A percentile compares a stretch with the other conserved stretches of the same genome.
These are phyloP conservation scores for Simplicillium sp. DNA, from an alignment of 2,329 filamentous ascomycete species.

Conservation along the genomic window DNA sequence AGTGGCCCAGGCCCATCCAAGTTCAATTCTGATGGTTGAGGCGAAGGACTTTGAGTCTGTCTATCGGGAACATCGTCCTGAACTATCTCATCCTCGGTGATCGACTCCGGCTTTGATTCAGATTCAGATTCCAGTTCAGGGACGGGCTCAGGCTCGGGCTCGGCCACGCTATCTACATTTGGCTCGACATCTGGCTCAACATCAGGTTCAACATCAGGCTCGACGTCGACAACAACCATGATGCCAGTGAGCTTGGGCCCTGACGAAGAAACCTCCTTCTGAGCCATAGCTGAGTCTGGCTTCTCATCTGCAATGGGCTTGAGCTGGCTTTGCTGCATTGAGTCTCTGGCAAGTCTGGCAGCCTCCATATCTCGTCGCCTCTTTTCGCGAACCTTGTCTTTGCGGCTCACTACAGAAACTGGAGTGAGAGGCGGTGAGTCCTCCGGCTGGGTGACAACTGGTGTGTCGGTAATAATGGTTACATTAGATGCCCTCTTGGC, in stretches of 20 bases:
- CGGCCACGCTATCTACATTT: not conserved
- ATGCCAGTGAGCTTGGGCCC: slow-evolving; percentile 22
- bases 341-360: slow-evolving; percentile 12
- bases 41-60: not conserved
- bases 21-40: slow-evolving; percentile 1
- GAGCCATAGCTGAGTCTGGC: slow-evolving; percentile 8
- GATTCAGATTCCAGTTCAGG: not conserved
- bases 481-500: not conserved
- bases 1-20: slow-evolving; percentile 2
- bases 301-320: slow-evolving; percentile 1
- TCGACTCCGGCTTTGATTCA: not conserved
- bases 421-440: slow-evolving; percentile 10
- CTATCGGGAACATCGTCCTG: not conserved
- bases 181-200: not conserved
- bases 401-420: slow-evolving; percentile 18
- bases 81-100: slow-evolving; percentile 1
- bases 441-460: slow-evolving; percentile 9
- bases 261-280: slow-evolving; percentile 9
- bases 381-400: slow-evolving; percentile 27
- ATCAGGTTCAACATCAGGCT: slow-evolving; percentile 13
- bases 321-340: slow-evolving; percentile 11
- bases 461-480: slow-evolving; percentile 9
- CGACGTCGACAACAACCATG: slow-evolving; percentile 28
- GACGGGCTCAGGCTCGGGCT: not conserved
- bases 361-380: slow-evolving; percentile 30